These are phyloP conservation scores for Mortierella sp. DNA, from an alignment of 371 early-diverging fungal genomes.

Conservation along the genomic window DNA sequence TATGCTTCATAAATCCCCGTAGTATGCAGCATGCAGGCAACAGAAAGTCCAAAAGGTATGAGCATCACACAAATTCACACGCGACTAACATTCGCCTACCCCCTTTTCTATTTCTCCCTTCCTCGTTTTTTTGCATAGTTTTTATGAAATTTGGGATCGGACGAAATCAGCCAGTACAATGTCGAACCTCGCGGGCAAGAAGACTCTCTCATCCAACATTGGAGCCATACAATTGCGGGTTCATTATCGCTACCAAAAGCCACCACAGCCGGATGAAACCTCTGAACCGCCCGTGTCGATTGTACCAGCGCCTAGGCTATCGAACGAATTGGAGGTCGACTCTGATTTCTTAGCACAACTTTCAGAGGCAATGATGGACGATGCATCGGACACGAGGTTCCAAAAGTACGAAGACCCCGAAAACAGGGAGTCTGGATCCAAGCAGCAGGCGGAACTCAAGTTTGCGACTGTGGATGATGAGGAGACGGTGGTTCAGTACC, in stretches of 20 bases:
- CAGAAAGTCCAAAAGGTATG: neutral
- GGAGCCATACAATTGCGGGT: constrained; percentile 80
- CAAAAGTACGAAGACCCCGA: constrained; percentile 50
- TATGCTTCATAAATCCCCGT: neutral
- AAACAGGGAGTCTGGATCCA: constrained; percentile 50
- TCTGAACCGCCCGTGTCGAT: constrained; percentile 13
- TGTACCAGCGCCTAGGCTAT: constrained; percentile 34
- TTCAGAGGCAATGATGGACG: constrained; percentile 55
- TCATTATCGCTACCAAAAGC: constrained; percentile 72
- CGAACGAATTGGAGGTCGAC: constrained; percentile 40
- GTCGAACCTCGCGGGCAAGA: constrained; percentile 67
- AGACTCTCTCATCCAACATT: constrained; percentile 69
- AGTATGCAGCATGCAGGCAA: neutral
- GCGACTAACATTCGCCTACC: neutral
- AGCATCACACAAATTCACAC: neutral
- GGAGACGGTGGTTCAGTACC: constrained; percentile 47
- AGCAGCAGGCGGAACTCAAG: constrained; percentile 26
- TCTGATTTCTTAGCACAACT: constrained; percentile 48
- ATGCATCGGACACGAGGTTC: constrained; percentile 55
- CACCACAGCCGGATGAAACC: constrained; percentile 29
- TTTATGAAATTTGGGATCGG: constrained; percentile 77
- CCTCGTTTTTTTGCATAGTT: constrained; percentile 40
- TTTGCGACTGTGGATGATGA: constrained; percentile 54
- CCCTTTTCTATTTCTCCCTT: neutral
- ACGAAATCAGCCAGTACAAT: constrained; percentile 71